phyloP scores from a whole-genome alignment of 139 green algal genomes.

The Chlorella sp. region DNA sequence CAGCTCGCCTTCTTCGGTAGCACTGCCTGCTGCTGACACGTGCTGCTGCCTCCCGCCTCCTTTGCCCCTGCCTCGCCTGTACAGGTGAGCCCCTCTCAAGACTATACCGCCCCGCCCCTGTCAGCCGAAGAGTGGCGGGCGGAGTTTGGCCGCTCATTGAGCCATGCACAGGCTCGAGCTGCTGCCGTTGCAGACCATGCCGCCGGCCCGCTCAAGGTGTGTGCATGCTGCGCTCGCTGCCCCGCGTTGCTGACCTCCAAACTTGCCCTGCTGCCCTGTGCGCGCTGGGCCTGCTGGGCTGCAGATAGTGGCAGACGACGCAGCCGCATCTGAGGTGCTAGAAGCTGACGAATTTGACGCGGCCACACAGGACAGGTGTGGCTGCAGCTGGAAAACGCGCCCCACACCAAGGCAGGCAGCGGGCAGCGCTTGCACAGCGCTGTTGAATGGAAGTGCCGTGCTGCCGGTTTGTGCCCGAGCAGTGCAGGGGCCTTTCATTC shows the following conservation, averaged over 20 bases:
- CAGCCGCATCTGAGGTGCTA: slow-evolving; percentile 34
- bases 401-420: no score
- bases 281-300: background rate
- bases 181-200: background rate
- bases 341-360: slow-evolving; percentile 22
- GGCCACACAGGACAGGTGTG: background rate
- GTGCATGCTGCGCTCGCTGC: background rate
- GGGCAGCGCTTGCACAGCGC: no score
- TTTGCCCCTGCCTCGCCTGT: background rate
- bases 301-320: slow-evolving; percentile 42
- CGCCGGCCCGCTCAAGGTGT: background rate
- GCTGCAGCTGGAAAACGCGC: no score
- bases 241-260: background rate
- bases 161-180: no score
- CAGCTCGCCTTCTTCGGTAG: no score
- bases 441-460: no score
- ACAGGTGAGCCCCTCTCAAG: slow-evolving; percentile 14
- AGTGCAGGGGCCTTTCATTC: no score
- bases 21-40: background rate
- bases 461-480: no score
- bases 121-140: background rate
- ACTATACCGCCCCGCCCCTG: background rate
- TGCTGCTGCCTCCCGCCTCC: background rate
- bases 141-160: no score
- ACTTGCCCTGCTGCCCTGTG: background rate